phyloP scores from a whole-genome alignment of 306 rosid species.

The Alnus rubra region DNA sequence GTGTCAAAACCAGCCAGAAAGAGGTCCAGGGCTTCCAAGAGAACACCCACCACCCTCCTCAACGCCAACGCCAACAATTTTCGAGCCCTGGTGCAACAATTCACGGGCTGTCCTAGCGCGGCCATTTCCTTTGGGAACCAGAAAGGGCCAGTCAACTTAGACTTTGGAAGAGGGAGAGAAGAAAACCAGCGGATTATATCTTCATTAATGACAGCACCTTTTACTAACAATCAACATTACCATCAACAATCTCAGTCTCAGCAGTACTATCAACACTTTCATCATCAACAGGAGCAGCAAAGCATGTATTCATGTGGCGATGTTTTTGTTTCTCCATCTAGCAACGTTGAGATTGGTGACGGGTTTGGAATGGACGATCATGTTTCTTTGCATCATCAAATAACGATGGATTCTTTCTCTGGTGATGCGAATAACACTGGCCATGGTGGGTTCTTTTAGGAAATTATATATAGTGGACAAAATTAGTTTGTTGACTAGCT shows the following conservation, averaged over 20 bases:
- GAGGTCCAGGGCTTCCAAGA: constrained; percentile 68
- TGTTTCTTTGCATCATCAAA: background rate
- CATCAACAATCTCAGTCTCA: constrained; percentile 30
- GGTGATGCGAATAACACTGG: background rate
- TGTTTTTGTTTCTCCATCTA: constrained; percentile 16
- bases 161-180: constrained; percentile 49
- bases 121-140: constrained; percentile 43
- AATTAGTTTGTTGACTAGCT: background rate
- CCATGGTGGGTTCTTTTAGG: background rate
- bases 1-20: constrained; percentile 46
- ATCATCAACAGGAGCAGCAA: constrained; percentile 20
- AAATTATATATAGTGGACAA: background rate
- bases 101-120: constrained; percentile 66
- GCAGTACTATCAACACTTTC: constrained; percentile 25
- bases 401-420: background rate
- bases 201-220: background rate
- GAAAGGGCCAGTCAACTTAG: constrained; percentile 71
- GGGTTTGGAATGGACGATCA: background rate
- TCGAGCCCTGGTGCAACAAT: constrained; percentile 77
- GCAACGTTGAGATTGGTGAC: background rate
- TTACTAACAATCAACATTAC: constrained; percentile 13
- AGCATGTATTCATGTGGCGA: background rate
- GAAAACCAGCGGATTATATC: constrained; percentile 25
- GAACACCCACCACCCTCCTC: constrained; percentile 65
- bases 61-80: constrained; percentile 71